Evolutionary conservation across 441 rosid species (phyloP).

Genomic region (Brassica balearica): DNA sequence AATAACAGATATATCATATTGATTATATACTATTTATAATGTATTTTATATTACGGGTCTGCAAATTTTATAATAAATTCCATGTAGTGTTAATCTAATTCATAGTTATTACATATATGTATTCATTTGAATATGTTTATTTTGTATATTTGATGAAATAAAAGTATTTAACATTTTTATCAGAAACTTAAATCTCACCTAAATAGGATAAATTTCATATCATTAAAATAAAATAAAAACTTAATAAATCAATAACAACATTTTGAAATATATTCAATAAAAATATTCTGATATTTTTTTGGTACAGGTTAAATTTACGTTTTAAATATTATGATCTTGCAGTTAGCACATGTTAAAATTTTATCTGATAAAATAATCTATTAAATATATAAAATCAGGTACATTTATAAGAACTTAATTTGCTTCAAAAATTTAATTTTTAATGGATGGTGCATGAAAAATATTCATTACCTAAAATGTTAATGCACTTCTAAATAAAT

Average conservation of each 20-base stretch:
- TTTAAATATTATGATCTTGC: not conserved
- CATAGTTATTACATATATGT: not conserved
- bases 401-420: too few species aligned
- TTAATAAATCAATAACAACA: not conserved
- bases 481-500: too few species aligned
- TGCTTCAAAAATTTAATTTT: too few species aligned
- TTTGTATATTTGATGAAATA: not conserved
- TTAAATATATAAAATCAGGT: too few species aligned
- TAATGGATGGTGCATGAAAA: too few species aligned
- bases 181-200: not conserved
- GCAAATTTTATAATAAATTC: too few species aligned
- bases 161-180: not conserved
- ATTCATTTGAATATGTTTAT: not conserved
- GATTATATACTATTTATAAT: too few species aligned
- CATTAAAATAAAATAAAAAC: not conserved
- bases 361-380: too few species aligned
- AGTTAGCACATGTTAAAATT: too few species aligned
- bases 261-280: not conserved
- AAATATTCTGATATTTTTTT: not conserved
- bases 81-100: not conserved
- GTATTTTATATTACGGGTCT: not conserved
- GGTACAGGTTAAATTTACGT: not conserved
- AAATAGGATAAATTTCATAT: not conserved
- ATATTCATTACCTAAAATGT: too few species aligned
- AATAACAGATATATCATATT: too few species aligned